Evolutionary conservation across 116 monocot species (phyloP).

Genomic region (Trichopus zeylanicus): DNA sequence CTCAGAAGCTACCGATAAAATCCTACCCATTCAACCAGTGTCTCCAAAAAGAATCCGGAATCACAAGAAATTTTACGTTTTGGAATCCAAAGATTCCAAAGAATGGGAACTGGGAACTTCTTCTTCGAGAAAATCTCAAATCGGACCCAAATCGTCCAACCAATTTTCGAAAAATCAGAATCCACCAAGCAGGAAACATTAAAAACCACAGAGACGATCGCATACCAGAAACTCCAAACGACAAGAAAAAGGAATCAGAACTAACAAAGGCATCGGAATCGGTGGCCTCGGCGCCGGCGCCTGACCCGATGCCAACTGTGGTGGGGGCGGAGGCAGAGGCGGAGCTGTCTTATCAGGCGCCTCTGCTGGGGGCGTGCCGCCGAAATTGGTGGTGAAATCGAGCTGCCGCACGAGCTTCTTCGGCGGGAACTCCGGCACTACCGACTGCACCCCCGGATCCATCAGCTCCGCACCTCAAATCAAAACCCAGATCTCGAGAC

Average conservation of each 20-base stretch:
- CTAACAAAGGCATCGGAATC: constrained; percentile 7
- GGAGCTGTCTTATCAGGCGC: not conserved
- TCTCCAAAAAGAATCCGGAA: too few relatives aligned
- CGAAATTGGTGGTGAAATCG: constrained; percentile 2
- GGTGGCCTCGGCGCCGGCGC: not conserved
- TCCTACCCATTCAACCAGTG: too few relatives aligned
- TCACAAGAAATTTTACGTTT: too few relatives aligned
- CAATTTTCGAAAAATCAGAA: too few relatives aligned
- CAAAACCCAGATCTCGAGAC: not conserved
- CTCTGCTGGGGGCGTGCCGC: not conserved
- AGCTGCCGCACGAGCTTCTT: constrained; percentile 11
- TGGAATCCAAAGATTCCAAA: too few relatives aligned
- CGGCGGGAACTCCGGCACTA: constrained; percentile 2
- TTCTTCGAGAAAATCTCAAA: too few relatives aligned
- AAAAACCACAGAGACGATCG: too few relatives aligned
- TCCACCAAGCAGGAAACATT: not conserved
- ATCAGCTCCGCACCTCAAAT: not conserved
- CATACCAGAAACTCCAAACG: too few relatives aligned
- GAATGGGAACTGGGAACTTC: too few relatives aligned
- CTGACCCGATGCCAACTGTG: not conserved
- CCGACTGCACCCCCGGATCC: constrained; percentile 1
- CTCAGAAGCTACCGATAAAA: too few relatives aligned
- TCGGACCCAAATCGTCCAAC: too few relatives aligned
- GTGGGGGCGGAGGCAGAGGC: not conserved
- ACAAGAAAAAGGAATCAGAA: not conserved